Base-by-base conservation (phyloP, 1,139 yeast genomes). In the Geotrichum restrictum region DNA sequence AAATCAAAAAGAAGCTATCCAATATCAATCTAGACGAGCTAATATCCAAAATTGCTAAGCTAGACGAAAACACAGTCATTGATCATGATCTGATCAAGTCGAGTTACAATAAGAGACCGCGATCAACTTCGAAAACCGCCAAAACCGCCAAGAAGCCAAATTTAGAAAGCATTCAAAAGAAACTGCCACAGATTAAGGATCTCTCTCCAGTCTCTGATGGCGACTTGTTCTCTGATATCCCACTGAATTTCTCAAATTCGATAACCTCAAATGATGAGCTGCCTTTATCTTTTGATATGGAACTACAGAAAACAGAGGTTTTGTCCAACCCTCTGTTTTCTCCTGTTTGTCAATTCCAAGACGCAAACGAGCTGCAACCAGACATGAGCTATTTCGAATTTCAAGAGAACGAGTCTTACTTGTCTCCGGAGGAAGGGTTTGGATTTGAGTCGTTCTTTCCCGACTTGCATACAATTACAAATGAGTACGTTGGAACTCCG, bases 21-120 rank as follows among this genome's bases (percentile, higher is more conserved):
- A 43, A 43, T 33, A 43, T 42, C 14, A 49, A 45, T 11, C 40
- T 50, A 19, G 41, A 41, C 21, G 46, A 39, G 10, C 41, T 46
- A 7, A 44, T 50, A 8, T 33, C 42, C 18, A 50, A 45, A 14
- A 50, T 50, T 24, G 45, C 53, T 2, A 32, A 39, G 16, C 37
- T 50, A 34, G 53, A 50, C 37, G 48, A 40, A 16, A 50, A 38
- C 43, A 45, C 48, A 6, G 39, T 41, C 13, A 39, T 39, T 39
- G 42, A 39, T 14, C 42, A 39, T 21, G 42, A 39, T 8, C 29
- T 39, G 33, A 33, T 40, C 42, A 29, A 50, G 42, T 37, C 49
- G 11, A 31, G 49, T 24, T 27, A 45, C 41, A 32, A 24, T 33
- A 34, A 45, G 33, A 24, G 42, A 18, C 42, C 42, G 29, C 29